Evolutionary conservation across 2,329 filamentous ascomycete species (phyloP), one percentile per base, ranked within the genome.

Genomic region (Clonostachys rhizophaga): DNA sequence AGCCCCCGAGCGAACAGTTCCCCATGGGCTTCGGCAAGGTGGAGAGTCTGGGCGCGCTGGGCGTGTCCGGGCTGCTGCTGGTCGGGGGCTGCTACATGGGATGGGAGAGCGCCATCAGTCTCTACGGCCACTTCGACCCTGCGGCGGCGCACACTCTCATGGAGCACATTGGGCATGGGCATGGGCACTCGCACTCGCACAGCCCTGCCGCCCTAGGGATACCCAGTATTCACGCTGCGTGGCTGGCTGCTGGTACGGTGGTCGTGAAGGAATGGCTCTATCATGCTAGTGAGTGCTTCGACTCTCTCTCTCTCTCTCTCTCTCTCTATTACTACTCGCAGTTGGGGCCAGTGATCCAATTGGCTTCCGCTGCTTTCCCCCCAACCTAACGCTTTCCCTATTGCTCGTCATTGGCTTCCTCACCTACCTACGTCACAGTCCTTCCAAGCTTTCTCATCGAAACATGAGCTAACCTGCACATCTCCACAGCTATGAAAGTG

Each of bases 201-300:
- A 72, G 66, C 40, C 57, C 61, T 14, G 53, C 61, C 17, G 60
- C 59, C 30, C 54, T 69, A 11, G 78, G 78, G 47, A 70, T 79
- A 2, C 94, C 94, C 0, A 95, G 89, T 65, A 79, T 99, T 54
- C 91, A 97, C 64, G 94, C 94, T 18, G 92, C 89, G 8, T 99
- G 94, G 94, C 72, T 99, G 50, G 92, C 94, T 35, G 87, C 82
- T 39, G 92, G 89, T 17, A 96, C 90, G 3, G 94, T 99, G 48
- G 67, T 90, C 24, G 74, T 97, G 58, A 99, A 99, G 70, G 94
- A 99, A 68, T 99, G 91, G 89, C 74, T 99, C 24, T 99, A 97
- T 64, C 86, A 87, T 73, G 90, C 92, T 53, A 99, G 92, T 94
- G 83, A 75, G 88, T 81, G n/a, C 42, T 11, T 16, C 17, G 6